Percentiles rank a stretch among this genome's conserved stretches.
Evolutionary conservation across 192 early-diverging fungal species (phyloP).

Genomic region (Spizellomyces punctatus): DNA sequence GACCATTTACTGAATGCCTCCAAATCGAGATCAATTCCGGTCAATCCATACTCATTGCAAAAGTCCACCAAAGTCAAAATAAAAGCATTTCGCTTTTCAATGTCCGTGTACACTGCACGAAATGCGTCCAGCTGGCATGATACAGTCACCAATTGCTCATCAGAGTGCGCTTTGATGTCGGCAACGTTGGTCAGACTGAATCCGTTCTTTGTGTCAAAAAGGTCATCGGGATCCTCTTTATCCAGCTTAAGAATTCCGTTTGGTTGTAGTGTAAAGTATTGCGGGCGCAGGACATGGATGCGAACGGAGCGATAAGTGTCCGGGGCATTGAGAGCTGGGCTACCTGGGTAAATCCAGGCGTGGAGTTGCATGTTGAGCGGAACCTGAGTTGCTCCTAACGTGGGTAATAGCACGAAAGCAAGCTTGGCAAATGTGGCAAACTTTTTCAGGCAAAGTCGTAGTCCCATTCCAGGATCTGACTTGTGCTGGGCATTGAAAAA

Average conservation of each 20-base stretch:
- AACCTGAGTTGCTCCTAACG: no score
- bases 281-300: conserved; percentile 4
- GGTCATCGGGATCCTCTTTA: not conserved
- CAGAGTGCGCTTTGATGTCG: conserved; percentile 3
- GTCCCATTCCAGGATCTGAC: no score
- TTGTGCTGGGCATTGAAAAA: no score
- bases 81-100: not conserved
- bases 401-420: no score
- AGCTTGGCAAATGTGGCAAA: no score
- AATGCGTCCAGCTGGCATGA: conserved; percentile 5
- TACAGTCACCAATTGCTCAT: not conserved
- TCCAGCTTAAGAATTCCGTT: not conserved
- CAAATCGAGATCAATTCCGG: not conserved
- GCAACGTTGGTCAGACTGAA: conserved; percentile 4
- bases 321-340: not conserved
- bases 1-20: conserved; percentile 1
- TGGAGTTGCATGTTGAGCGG: not conserved
- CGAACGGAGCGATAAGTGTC: not conserved
- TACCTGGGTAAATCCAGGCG: conserved; percentile 1
- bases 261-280: not conserved
- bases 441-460: no score
- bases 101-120: not conserved
- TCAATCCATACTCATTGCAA: not conserved
- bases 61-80: not conserved
- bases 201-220: not conserved